Percentiles rank a stretch among this genome's conserved stretches.
These are phyloP conservation scores for Yamadazyma insecticola DNA, from an alignment of 805 yeast genomes.

Conservation along the genomic window DNA sequence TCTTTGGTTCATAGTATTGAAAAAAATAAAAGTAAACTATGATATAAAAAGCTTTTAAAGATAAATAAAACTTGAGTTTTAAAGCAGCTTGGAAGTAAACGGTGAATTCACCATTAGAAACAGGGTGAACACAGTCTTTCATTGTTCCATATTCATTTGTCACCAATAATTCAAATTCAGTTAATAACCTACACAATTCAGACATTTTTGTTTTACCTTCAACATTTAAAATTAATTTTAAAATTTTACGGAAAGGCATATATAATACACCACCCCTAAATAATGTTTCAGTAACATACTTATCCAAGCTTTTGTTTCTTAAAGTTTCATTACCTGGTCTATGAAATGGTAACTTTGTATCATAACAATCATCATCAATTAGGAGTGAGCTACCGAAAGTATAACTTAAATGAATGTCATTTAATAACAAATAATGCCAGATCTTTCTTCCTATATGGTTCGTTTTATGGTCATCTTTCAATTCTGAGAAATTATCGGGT, in stretches of 20 bases:
- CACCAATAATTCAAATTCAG: conserved; percentile 32
- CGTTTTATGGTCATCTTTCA: conserved; percentile 18
- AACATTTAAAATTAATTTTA: conserved; percentile 37
- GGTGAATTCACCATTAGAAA: too few species aligned
- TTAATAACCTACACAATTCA: conserved; percentile 29
- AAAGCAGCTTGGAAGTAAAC: conserved; percentile 13
- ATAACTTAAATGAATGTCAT: conserved; percentile 43
- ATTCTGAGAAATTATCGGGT: conserved; percentile 26
- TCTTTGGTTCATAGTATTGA: conserved; percentile 32
- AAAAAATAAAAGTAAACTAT: conserved; percentile 41
- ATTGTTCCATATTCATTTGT: conserved; percentile 24
- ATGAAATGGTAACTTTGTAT: conserved; percentile 47
- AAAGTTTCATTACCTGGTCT: conserved; percentile 34
- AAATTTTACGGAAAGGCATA: conserved; percentile 23
- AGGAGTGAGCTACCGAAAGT: conserved; percentile 45
- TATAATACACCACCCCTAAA: conserved; percentile 25
- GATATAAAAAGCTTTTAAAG: conserved; percentile 28
- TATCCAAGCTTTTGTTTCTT: conserved; percentile 37
- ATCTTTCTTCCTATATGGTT: conserved; percentile 53
- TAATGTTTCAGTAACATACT: conserved; percentile 30
- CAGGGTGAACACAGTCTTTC: conserved; percentile 11
- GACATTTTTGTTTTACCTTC: conserved; percentile 31
- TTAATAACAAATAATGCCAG: conserved; percentile 48
- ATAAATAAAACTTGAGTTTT: conserved; percentile 23
- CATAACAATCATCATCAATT: conserved; percentile 38